Conservation (phyloP, 1,139 yeast species). For the Geotrichum histeridarum region DNA sequence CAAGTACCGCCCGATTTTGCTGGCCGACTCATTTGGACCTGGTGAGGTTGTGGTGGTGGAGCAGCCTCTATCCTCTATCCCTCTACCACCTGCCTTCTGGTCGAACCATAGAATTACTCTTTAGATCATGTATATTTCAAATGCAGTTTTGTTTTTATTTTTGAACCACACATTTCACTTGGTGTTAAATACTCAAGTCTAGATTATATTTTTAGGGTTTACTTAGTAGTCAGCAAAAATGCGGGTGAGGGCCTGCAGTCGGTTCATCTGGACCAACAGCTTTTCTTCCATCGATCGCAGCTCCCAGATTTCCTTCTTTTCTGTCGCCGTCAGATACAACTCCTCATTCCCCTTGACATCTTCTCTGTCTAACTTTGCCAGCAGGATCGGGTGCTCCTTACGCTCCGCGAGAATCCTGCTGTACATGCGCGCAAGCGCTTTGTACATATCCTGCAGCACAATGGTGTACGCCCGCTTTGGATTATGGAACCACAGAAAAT, state of each 20-base stretch:
- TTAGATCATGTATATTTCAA: slow-evolving; percentile 29
- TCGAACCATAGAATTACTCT: slow-evolving; percentile 57
- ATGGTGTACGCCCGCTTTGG: slow-evolving; percentile 48
- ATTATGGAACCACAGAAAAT: slow-evolving; percentile 72
- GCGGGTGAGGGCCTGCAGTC: slow-evolving; percentile 38
- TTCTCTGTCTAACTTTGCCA: slow-evolving; percentile 78
- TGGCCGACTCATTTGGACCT: slow-evolving; percentile 53
- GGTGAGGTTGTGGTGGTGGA: slow-evolving; percentile 70
- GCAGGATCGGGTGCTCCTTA: slow-evolving; percentile 56
- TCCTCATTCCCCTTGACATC: slow-evolving; percentile 84
- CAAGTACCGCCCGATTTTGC: slow-evolving; percentile 70
- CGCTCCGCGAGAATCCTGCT: slow-evolving; percentile 55
- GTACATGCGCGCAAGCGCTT: slow-evolving; percentile 63
- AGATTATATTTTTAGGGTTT: not conserved
- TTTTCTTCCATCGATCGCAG: slow-evolving; percentile 39
- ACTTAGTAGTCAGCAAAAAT: slow-evolving; percentile 40
- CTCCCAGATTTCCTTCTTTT: slow-evolving; percentile 61
- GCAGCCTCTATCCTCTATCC: slow-evolving; percentile 61
- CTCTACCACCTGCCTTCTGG: slow-evolving; percentile 71
- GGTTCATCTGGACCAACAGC: slow-evolving; percentile 33
- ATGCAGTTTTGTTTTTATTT: not conserved
- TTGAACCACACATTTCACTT: no score
- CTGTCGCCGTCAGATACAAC: slow-evolving; percentile 67
- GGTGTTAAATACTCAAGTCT: no score
- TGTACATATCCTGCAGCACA: slow-evolving; percentile 52